Base-by-base conservation (phyloP, 2,329 filamentous ascomycete genomes). In the Pseudocercospora eumusae region DNA sequence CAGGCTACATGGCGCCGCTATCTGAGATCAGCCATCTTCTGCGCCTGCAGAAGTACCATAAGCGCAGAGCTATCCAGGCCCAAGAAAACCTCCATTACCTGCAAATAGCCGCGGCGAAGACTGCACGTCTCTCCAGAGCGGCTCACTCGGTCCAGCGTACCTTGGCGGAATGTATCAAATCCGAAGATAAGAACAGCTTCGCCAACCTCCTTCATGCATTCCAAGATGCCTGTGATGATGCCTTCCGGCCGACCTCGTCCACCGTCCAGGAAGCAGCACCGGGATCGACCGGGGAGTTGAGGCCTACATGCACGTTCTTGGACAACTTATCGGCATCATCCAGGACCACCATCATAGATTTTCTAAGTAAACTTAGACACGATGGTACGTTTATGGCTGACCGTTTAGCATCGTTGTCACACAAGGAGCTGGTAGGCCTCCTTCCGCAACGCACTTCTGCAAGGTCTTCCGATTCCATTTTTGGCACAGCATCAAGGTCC, bases 311-410 rank as follows among this genome's bases (percentile, higher is more conserved):
- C 63, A 66, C 64, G 67, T 79, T 81, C 74, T 73, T 83, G 68
- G 85, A 89, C 74, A 87, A 92, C 71, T 84, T 98, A 55, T 90
- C 92, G 56, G 81, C 86, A 60, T 87, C 89, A 65, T 87, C 91
- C 60, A 83, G 91, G 73, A 86, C 91, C 64, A 86, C 88, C 47
- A 86, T 97, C 62, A 75, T 97, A 62, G 85, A 87, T 65, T 93
- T 98, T 72, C 79, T 98, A 69, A 88, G 86, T 54, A 86, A 91
- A 76, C 84, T 97, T 65, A 87, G 93, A 69, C 92, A 89, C 66
- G 93, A 96, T 75, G 88, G 92, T 40, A 88, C 93, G 71, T 98
- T 96, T 77, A 77, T 99, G 75, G 91, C 93, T 71, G 87, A 90
- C 66, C 86, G 93, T 67, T 84, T 99, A 67, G 87, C 87, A 74